A percentile compares a stretch with the other conserved stretches of the same genome.
Conservation (phyloP, 352 stramenopile genomes). For the Phytopythium oedochilum region DNA sequence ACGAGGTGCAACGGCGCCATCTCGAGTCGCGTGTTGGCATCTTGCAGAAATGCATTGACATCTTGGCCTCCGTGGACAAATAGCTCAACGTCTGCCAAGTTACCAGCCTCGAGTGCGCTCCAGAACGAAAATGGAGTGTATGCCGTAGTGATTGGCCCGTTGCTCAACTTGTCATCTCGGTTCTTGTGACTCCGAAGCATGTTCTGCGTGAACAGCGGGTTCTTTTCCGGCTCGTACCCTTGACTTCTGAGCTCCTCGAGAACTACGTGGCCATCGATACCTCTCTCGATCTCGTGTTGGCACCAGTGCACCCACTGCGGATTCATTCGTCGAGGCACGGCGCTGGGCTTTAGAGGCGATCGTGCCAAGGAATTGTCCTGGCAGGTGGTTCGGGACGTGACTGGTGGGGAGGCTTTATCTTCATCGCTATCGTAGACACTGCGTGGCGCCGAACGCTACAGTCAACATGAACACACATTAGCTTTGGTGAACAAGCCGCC, state of each 20-base stretch:
- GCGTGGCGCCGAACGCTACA: constrained; percentile 30
- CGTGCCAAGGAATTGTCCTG: background rate
- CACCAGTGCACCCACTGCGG: constrained; percentile 65
- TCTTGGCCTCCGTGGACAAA: constrained; percentile 68
- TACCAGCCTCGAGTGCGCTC: constrained; percentile 35
- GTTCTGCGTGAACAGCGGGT: constrained; percentile 46
- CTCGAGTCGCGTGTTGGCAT: constrained; percentile 26
- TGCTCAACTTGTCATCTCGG: constrained; percentile 24
- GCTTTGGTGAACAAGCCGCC: no score
- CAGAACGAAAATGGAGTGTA: constrained; percentile 39
- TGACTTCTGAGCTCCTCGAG: constrained; percentile 42
- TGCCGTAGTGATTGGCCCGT: constrained; percentile 13
- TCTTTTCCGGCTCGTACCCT: constrained; percentile 50
- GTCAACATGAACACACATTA: constrained; percentile 3
- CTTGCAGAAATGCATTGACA: constrained; percentile 33
- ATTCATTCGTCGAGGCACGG: constrained; percentile 26
- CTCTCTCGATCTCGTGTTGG: constrained; percentile 49
- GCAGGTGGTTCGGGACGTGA: constrained; percentile 2
- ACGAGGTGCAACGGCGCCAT: constrained; percentile 53
- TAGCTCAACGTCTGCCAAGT: constrained; percentile 43
- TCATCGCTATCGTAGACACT: constrained; percentile 33
- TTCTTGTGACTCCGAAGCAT: constrained; percentile 26
- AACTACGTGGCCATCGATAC: constrained; percentile 54
- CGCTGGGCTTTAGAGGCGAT: constrained; percentile 6
- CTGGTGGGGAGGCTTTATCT: constrained; percentile 4